A percentile compares a stretch with the other conserved stretches of the same genome.
These are phyloP conservation scores for Scheffersomyces lignicola DNA, from an alignment of 1,139 yeast species.

Conservation along the genomic window DNA sequence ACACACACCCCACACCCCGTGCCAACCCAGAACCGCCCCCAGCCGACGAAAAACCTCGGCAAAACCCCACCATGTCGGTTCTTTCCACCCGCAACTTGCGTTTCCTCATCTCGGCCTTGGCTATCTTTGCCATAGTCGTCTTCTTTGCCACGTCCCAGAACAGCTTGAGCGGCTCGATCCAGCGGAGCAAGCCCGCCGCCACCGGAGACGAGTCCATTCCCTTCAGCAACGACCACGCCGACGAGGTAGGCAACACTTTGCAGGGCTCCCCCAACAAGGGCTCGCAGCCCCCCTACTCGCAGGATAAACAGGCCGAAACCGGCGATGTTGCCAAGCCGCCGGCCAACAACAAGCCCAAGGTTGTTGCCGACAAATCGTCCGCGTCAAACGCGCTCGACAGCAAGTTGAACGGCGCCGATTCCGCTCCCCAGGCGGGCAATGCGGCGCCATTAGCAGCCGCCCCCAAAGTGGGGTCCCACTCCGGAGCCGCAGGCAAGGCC, in stretches of 20 bases:
- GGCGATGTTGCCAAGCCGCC: constrained; percentile 2
- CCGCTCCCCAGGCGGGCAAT: constrained; percentile 1
- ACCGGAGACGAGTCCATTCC: constrained; percentile 18
- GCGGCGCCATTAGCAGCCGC: constrained; percentile 1
- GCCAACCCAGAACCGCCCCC: neutral
- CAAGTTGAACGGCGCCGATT: neutral
- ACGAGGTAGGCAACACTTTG: constrained; percentile 29
- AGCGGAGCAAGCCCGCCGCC: constrained; percentile 26
- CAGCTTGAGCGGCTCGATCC: constrained; percentile 23
- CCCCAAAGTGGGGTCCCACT: constrained; percentile 3
- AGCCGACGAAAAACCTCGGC: neutral
- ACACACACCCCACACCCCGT: neutral
- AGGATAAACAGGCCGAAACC: constrained; percentile 7
- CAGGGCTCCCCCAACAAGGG: constrained; percentile 37
- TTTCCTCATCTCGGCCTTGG: constrained; percentile 33
- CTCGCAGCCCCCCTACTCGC: constrained; percentile 36
- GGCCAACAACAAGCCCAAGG: neutral
- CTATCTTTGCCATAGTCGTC: constrained; percentile 35
- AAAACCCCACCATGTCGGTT: constrained; percentile 24
- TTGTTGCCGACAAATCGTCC: neutral
- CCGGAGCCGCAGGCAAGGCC: constrained; percentile 4
- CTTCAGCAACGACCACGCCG: constrained; percentile 16
- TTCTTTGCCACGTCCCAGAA: constrained; percentile 37
- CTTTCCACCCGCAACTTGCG: constrained; percentile 40
- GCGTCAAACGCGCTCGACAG: neutral